Evolutionary conservation across 768 basidiomycete species (phyloP), one percentile per base, ranked within the genome.

Genomic region (Mycena indigotica): DNA sequence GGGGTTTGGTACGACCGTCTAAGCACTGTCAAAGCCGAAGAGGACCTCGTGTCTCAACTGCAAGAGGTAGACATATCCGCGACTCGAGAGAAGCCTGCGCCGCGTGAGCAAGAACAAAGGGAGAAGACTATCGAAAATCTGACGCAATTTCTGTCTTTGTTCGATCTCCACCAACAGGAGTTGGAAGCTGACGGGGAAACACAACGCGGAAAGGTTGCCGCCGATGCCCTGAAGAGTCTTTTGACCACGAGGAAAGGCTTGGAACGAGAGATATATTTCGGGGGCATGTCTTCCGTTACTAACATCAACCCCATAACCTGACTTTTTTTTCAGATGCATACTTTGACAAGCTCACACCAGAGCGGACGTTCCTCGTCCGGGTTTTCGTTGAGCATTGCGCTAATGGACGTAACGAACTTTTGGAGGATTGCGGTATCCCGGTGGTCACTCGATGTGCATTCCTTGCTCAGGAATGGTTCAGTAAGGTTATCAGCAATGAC

Each of bases 391-490:
- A 93, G 28, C 83, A 91, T 67, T 95, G 92, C 65, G 78, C 80
- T 15, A 75, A 74, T 17, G 84, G 75, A 1, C 79, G 86, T 44
- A 83, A 91, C 50, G 79, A 85, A 5, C 72, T 72, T 3, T 82
- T 85, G 29, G 75, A 95, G 2, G 89, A 93, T 64, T 72, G 78
- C 2, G 76, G 80, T 15, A 79, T 98, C 4, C 96, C 96, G 2
- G 93, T 92, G 25, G 91, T 96, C 21, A 93, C 91, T 1, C 77
- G 79, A 0, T 80, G 95, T 51, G 95, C 95, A 0, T 91, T 86
- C 74, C 74, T 76, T 5, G 86, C 95, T 21, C 85, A 93, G 65
- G 70, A 79, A 6, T 73, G 82, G 0, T 95, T 89, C 73, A 93
- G 94, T 66, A 70, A 75, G 1, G 60, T 78, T 8, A 46, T 70